phyloP scores from a whole-genome alignment of 495 filamentous ascomycete genomes.

The Aspergillus bridgeri region DNA sequence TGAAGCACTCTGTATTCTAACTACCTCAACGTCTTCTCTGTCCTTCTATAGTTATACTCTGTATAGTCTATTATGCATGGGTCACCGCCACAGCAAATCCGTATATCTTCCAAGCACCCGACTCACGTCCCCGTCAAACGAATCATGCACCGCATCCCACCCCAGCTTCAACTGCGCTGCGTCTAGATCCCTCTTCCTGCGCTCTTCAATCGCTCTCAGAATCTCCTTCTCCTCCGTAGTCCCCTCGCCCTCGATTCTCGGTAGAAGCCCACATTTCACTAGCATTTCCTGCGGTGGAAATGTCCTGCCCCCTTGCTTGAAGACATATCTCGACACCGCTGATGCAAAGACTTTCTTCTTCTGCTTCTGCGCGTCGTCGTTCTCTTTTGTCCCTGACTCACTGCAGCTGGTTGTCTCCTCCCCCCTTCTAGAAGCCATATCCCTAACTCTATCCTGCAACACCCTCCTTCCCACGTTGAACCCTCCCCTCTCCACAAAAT shows the following conservation, averaged over 20 bases:
- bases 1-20: no score
- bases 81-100: conserved; percentile 4
- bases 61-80: no score
- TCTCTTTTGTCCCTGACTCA: no score
- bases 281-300: conserved; percentile 65
- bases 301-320: conserved; percentile 70
- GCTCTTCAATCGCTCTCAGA: conserved; percentile 4
- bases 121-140: conserved; percentile 7
- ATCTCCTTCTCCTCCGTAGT: not conserved
- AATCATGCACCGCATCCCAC: conserved; percentile 13
- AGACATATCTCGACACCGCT: conserved; percentile 60
- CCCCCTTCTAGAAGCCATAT: no score
- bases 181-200: conserved; percentile 7
- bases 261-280: conserved; percentile 56
- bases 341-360: conserved; percentile 16
- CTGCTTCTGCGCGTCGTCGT: conserved; percentile 2
- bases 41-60: no score
- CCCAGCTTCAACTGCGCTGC: conserved; percentile 10
- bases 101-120: conserved; percentile 6
- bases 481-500: conserved; percentile 56
- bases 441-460: no score
- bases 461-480: not conserved
- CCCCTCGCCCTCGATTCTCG: conserved; percentile 29
- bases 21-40: no score
- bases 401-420: no score